Evolutionary conservation across 1,284 basidiomycete species (phyloP).

Genomic region (Phellinidium pouzarii): DNA sequence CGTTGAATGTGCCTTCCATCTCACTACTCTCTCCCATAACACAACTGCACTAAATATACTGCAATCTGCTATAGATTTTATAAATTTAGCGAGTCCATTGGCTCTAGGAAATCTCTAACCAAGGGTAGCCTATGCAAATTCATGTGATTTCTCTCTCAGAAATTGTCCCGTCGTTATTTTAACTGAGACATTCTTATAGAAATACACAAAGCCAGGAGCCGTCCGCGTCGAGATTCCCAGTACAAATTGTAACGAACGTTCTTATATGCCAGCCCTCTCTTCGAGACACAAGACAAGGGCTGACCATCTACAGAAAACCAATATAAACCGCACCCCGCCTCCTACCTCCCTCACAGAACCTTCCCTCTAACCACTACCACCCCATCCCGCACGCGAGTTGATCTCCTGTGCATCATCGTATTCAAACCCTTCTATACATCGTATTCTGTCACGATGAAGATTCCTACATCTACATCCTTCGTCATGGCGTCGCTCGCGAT

Average conservation of each 20-base stretch:
- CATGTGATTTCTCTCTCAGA: too few relatives aligned
- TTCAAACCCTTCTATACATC: neutral
- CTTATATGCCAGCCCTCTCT: neutral
- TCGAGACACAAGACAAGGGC: conserved; percentile 2
- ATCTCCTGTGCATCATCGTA: conserved; percentile 3
- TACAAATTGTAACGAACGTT: neutral
- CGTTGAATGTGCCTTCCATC: too few relatives aligned
- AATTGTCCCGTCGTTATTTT: too few relatives aligned
- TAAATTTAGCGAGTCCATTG: too few relatives aligned
- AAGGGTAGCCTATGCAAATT: too few relatives aligned
- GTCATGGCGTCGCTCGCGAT: conserved; percentile 31
- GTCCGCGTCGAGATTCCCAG: neutral
- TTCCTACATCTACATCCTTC: conserved; percentile 31
- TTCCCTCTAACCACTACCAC: neutral
- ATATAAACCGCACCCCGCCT: conserved; percentile 3
- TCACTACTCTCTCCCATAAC: too few relatives aligned
- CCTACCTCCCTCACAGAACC: neutral
- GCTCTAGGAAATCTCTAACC: too few relatives aligned
- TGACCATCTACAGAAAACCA: neutral
- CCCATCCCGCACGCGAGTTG: conserved; percentile 2
- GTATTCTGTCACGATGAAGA: conserved; percentile 29
- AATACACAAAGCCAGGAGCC: too few relatives aligned
- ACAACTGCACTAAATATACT: too few relatives aligned
- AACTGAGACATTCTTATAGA: too few relatives aligned
- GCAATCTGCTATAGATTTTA: too few relatives aligned